These are phyloP conservation scores for Solanum clarkiae DNA, from an alignment of 257 asterid genomes.

Conservation along the genomic window DNA sequence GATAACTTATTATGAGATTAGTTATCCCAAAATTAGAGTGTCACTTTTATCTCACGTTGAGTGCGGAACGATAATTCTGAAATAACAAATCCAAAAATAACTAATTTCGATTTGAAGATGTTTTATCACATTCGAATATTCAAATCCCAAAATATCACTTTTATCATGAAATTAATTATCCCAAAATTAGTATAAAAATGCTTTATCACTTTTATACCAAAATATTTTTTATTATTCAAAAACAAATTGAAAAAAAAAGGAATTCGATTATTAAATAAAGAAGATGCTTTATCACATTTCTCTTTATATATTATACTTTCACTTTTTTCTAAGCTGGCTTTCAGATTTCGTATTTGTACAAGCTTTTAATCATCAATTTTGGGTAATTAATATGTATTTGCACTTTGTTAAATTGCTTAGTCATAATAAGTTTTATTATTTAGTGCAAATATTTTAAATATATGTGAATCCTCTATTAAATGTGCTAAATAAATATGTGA, in stretches of 20 bases:
- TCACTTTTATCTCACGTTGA: no score
- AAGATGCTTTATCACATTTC: background rate
- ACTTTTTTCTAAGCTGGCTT: background rate
- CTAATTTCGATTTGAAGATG: no score
- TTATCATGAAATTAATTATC: no score
- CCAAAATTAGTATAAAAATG: no score
- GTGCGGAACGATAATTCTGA: no score
- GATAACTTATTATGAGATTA: no score
- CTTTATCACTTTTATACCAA: no score
- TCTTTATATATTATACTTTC: background rate
- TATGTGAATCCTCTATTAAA: background rate
- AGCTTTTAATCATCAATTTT: background rate
- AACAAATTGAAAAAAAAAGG: background rate
- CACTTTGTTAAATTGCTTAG: background rate
- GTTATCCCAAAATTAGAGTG: rapidly evolving
- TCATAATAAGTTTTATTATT: background rate
- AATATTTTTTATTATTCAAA: no score
- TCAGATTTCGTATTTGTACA: background rate
- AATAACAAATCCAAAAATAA: no score
- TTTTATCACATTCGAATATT: no score
- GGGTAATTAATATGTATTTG: background rate
- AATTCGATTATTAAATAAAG: background rate
- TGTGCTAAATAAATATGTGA: background rate
- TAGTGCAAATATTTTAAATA: background rate
- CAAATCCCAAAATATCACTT: no score